Conservation (phyloP, 176 grass and related monocot species). For the Poa pratensis region DNA sequence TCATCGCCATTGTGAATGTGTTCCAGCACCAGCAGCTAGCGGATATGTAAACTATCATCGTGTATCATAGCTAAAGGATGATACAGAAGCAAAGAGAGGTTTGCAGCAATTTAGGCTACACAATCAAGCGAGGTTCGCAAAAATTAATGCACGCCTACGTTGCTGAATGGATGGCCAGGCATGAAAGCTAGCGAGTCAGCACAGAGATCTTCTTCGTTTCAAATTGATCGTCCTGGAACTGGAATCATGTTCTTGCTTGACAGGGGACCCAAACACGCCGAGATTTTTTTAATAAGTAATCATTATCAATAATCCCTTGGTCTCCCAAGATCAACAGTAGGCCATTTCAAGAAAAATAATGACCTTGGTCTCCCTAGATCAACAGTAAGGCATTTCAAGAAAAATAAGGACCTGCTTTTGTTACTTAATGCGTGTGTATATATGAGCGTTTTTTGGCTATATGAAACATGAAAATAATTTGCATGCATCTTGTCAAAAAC, state of each 20-base stretch:
- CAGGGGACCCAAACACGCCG: background rate
- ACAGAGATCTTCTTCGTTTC: slow-evolving; percentile 2
- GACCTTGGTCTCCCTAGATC: background rate
- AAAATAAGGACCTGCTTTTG: background rate
- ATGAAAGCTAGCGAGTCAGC: background rate
- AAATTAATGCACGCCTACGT: background rate
- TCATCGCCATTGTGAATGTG: background rate
- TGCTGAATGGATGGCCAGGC: slow-evolving; percentile 11
- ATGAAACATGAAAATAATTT: background rate
- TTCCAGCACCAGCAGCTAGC: background rate
- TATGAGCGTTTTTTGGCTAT: background rate
- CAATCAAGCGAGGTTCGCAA: background rate
- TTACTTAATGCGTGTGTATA: too few relatives aligned
- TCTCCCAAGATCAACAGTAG: too few relatives aligned
- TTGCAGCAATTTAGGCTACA: background rate
- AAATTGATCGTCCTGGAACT: slow-evolving; percentile 20
- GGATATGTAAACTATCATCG: background rate
- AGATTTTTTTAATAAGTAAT: background rate
- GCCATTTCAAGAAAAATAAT: too few relatives aligned
- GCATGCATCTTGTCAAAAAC: background rate
- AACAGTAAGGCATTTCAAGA: background rate
- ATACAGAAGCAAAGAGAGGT: slow-evolving; percentile 27
- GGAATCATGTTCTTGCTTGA: too few relatives aligned
- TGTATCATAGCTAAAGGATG: slow-evolving; percentile 6
- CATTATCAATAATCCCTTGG: background rate